Evolutionary conservation across 2,329 filamentous ascomycete species (phyloP).

Genomic region (Orbilia quercus): DNA sequence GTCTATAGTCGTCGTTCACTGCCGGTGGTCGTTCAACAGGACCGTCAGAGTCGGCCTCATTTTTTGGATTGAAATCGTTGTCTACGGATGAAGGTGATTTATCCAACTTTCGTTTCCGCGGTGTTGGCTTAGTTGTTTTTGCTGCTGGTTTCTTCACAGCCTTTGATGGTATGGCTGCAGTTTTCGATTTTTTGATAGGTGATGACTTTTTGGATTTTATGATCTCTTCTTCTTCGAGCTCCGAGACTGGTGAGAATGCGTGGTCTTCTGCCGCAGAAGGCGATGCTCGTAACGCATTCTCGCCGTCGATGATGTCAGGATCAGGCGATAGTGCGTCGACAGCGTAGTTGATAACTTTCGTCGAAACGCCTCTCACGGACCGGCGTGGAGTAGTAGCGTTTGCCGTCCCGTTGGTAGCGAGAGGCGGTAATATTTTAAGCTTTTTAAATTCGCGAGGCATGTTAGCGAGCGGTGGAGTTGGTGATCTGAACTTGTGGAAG

Average conservation of each 20-base stretch:
- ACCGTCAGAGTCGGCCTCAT: not conserved
- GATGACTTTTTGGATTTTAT: not conserved
- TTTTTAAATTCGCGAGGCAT: slow-evolving; percentile 31
- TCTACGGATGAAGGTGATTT: slow-evolving; percentile 11
- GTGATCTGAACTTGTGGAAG: not conserved
- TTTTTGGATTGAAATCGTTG: slow-evolving; percentile 14
- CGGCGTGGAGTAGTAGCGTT: not conserved
- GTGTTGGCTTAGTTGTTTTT: slow-evolving; percentile 1
- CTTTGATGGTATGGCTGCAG: not conserved
- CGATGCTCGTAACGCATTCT: slow-evolving; percentile 16
- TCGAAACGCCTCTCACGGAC: slow-evolving; percentile 12
- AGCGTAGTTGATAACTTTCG: slow-evolving; percentile 26
- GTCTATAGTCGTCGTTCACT: slow-evolving; percentile 83
- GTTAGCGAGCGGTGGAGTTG: not conserved
- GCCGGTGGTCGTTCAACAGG: slow-evolving; percentile 73
- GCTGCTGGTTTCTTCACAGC: not conserved
- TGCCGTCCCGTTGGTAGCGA: not conserved
- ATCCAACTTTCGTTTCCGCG: slow-evolving; percentile 24
- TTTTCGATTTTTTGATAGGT: slow-evolving; percentile 11
- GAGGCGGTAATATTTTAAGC: not conserved
- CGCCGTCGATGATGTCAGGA: slow-evolving; percentile 26
- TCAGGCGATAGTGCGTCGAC: slow-evolving; percentile 23
- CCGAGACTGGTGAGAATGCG: slow-evolving; percentile 18
- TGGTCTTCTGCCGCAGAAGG: slow-evolving; percentile 26
- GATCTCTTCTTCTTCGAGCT: slow-evolving; percentile 6